Evolutionary conservation across 768 basidiomycete species (phyloP), one percentile per base, ranked within the genome.

Genomic region (Leccinellum albellum): DNA sequence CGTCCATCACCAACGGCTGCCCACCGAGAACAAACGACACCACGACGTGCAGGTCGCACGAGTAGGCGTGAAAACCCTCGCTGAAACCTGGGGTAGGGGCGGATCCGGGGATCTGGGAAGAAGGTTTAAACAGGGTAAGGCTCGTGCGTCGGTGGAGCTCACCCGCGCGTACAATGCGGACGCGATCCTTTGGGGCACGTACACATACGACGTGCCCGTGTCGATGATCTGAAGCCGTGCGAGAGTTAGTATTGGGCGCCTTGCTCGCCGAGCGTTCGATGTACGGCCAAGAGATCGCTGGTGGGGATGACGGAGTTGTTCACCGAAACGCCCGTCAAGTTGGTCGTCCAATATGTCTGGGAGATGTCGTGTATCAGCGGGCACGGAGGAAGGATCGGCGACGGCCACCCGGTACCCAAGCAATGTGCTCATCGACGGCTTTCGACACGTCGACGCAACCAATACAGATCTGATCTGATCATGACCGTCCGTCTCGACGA

Each of bases 191-290:
- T 71, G 65, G 1, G 85, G 83, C 6, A 85, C 57, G 67, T 87
- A 87, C 56, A 87, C 81, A 26, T 87, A 73, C 28, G 85, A 82
- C 4, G 85, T 86, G 29, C 87, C 86, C 0, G 85, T 85, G 63
- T 88, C 87, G 56, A 88, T 78, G 20, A 85, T 83, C 85, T 87
- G 13, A 17, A 23, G 21, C 4, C 26, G 12, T 29, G 13, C 1
- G 24, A 20, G 29, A 24, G 26, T 44, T 4, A 26, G 50, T 17
- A 35, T 61, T 21, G 8, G 35, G 35, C 17, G 17, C 17, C 15
- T 9, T 37, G 7, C 3, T 17, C 17, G 35, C 6, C 7, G 35
- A 8, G n/a, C 6, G n/a, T 42, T 29, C 31, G 47, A 60, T 62
- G 45, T 69, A 70, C 67, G 6, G 64, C 55, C 8, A 37, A 17